These are phyloP conservation scores for Sporothrix dimorphospora DNA, from an alignment of 2,329 filamentous ascomycete species.

Conservation along the genomic window DNA sequence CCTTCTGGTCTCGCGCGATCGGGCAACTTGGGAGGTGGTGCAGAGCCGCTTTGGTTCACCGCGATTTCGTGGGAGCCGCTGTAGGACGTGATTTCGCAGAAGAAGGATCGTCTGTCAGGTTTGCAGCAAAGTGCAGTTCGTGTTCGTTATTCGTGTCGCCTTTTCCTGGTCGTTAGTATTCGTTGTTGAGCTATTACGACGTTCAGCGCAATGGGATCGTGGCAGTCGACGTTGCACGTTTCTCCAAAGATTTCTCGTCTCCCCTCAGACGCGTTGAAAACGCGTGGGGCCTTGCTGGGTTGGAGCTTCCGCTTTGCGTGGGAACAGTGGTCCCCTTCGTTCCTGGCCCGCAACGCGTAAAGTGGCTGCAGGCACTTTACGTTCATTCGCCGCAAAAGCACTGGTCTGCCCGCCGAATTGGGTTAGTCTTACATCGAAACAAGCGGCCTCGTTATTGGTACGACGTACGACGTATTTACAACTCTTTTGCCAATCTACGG, in stretches of 20 bases:
- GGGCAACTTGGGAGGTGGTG: not conserved
- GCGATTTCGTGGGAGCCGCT: not conserved
- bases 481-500: too few relatives aligned
- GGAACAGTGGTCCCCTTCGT: not conserved
- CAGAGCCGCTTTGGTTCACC: not conserved
- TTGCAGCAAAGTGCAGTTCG: not conserved
- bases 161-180: not conserved
- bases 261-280: conserved; percentile 17
- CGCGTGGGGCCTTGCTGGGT: not conserved
- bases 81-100: not conserved
- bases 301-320: not conserved
- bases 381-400: conserved; percentile 3
- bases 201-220: not conserved
- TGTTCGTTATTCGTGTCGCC: not conserved
- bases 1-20: not conserved
- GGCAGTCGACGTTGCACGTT: not conserved
- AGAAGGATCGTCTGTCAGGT: not conserved
- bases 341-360: conserved; percentile 29
- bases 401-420: not conserved
- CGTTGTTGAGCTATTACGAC: not conserved
- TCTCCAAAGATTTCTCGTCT: conserved; percentile 1
- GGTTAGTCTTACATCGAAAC: not conserved
- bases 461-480: too few relatives aligned
- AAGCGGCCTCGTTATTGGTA: not conserved
- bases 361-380: conserved; percentile 33